A percentile compares a stretch with the other conserved stretches of the same genome.
Conservation (phyloP, 257 asterid species). For the Coffea canephora region DNA sequence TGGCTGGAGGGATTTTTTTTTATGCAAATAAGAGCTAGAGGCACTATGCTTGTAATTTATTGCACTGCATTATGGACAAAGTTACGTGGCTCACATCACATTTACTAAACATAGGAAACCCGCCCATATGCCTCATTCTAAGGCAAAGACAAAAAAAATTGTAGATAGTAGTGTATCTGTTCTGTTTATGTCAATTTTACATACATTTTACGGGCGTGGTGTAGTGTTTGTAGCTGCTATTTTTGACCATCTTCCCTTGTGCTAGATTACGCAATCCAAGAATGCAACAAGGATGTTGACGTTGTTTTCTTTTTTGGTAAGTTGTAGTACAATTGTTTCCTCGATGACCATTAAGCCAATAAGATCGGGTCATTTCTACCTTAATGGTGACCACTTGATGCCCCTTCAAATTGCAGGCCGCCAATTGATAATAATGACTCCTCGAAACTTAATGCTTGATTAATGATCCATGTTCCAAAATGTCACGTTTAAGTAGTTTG, state of each 20-base stretch:
- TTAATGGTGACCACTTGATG: neutral
- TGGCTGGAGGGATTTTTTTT: slow-evolving; percentile 14
- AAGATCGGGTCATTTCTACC: neutral
- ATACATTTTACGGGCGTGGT: neutral
- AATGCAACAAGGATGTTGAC: slow-evolving; percentile 12
- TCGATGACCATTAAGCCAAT: neutral
- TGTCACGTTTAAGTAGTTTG: too few relatives aligned
- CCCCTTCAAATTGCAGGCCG: neutral
- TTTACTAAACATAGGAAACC: slow-evolving; percentile 47
- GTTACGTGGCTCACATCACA: slow-evolving; percentile 40
- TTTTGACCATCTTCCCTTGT: slow-evolving; percentile 24
- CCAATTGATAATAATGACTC: neutral
- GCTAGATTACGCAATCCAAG: slow-evolving; percentile 23
- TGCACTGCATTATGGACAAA: slow-evolving; percentile 19
- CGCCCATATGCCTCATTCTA: slow-evolving; percentile 39
- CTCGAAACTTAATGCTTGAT: neutral
- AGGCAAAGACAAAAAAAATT: slow-evolving; percentile 24
- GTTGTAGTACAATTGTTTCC: neutral
- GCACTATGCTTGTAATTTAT: slow-evolving; percentile 14
- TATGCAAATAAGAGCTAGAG: neutral
- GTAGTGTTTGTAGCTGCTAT: slow-evolving; percentile 24
- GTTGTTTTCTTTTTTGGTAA: neutral
- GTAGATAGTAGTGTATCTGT: neutral
- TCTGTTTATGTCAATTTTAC: neutral
- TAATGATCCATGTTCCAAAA: neutral